Evolutionary conservation across 495 filamentous ascomycete species (phyloP).

Genomic region (Cenococcum geophilum): DNA sequence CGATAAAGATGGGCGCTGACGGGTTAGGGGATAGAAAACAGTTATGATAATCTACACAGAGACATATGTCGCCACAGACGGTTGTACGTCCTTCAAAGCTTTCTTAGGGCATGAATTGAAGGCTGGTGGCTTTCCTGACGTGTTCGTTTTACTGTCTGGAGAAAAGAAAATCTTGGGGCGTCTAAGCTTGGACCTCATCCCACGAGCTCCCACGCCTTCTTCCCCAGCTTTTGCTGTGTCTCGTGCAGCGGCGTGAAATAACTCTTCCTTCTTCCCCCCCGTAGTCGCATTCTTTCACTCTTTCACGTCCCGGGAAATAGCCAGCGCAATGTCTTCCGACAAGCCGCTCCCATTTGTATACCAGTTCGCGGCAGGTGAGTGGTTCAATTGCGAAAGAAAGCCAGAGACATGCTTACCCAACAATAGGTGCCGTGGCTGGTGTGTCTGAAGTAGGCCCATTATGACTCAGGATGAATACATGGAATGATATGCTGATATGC

Average conservation of each 20-base stretch:
- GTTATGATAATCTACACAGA: no score
- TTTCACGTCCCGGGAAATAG: neutral
- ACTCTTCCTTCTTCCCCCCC: constrained; percentile 8
- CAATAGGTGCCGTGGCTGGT: constrained; percentile 70
- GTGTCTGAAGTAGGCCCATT: constrained; percentile 71
- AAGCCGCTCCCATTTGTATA: constrained; percentile 77
- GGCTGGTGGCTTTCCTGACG: neutral
- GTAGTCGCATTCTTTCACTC: constrained; percentile 1
- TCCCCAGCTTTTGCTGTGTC: neutral
- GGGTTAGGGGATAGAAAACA: no score
- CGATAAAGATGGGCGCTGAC: no score
- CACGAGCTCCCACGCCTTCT: neutral
- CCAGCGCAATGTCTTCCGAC: constrained; percentile 54
- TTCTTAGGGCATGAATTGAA: neutral
- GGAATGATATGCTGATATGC: neutral
- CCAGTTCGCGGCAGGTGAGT: constrained; percentile 73
- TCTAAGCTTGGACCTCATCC: constrained; percentile 1
- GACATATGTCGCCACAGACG: no score
- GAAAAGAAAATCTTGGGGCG: neutral
- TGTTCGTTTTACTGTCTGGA: neutral
- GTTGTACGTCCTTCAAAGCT: neutral
- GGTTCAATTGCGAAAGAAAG: constrained; percentile 23
- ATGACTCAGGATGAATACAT: neutral
- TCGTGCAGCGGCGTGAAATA: constrained; percentile 5
- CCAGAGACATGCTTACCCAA: constrained; percentile 8